Percentiles rank a stretch among this genome's conserved stretches.
These are phyloP conservation scores for Zychaea mexicana DNA, from an alignment of 371 early-diverging fungal genomes.

Conservation along the genomic window DNA sequence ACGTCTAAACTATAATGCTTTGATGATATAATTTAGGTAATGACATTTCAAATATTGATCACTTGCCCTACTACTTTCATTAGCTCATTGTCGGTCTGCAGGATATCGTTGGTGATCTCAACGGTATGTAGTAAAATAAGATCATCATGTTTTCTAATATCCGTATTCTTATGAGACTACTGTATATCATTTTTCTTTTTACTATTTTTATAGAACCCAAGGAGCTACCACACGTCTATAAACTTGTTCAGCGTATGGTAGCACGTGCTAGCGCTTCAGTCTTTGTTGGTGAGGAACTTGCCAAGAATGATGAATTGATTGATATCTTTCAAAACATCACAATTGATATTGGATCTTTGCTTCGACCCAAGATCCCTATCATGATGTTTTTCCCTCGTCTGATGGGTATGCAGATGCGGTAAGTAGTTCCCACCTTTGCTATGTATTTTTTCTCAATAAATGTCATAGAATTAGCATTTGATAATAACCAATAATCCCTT, in stretches of 20 bases:
- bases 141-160: too few species aligned
- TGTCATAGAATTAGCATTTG: too few species aligned
- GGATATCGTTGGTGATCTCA: conserved; percentile 3
- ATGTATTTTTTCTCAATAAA: too few species aligned
- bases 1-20: neutral
- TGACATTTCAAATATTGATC: too few species aligned
- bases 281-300: conserved; percentile 21
- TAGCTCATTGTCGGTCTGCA: neutral
- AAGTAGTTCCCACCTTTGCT: too few species aligned
- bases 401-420: neutral
- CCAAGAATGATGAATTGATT: conserved; percentile 14
- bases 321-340: conserved; percentile 27
- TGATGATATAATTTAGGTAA: neutral
- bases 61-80: neutral
- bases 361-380: neutral
- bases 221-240: conserved; percentile 2
- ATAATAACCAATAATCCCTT: too few species aligned
- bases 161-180: too few species aligned
- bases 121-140: neutral
- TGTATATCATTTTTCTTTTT: neutral
- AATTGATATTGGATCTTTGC: conserved; percentile 14
- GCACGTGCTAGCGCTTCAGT: conserved; percentile 23
- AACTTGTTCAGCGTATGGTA: conserved; percentile 18
- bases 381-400: conserved; percentile 2
- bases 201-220: neutral